Conservation (phyloP, 306 rosid species). For the Lathyrus sativus region DNA sequence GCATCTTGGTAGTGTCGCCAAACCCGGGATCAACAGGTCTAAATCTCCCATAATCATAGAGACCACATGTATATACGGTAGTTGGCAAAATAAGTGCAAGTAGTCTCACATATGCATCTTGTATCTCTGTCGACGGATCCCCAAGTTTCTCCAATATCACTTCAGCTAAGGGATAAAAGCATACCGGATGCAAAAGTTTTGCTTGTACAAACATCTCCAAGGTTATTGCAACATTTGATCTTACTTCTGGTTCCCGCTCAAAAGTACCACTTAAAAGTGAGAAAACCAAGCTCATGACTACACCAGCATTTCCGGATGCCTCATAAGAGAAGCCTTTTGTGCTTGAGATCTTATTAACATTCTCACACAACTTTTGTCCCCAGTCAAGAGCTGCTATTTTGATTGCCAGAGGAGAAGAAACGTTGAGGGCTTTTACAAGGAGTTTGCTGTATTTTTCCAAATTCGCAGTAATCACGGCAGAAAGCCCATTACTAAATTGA, state of each 20-base stretch:
- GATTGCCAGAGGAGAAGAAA: slow-evolving; percentile 77
- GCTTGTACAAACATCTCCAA: slow-evolving; percentile 82
- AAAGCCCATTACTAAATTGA: slow-evolving; percentile 42
- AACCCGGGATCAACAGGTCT: slow-evolving; percentile 51
- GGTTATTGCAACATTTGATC: slow-evolving; percentile 71
- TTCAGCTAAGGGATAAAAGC: slow-evolving; percentile 73
- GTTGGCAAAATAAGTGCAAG: slow-evolving; percentile 77
- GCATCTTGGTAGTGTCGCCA: slow-evolving; percentile 62
- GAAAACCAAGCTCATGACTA: slow-evolving; percentile 60
- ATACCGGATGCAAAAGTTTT: slow-evolving; percentile 72
- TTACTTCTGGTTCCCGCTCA: slow-evolving; percentile 83
- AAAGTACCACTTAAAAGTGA: slow-evolving; percentile 71
- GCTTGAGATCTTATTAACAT: slow-evolving; percentile 51
- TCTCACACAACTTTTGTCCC: slow-evolving; percentile 72
- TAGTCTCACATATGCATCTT: slow-evolving; percentile 60
- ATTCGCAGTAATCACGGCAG: slow-evolving; percentile 57
- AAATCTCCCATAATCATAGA: slow-evolving; percentile 60
- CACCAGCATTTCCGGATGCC: slow-evolving; percentile 50
- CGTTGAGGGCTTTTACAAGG: slow-evolving; percentile 65
- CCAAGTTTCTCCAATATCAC: slow-evolving; percentile 84
- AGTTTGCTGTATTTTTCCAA: slow-evolving; percentile 59
- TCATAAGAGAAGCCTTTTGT: slow-evolving; percentile 46
- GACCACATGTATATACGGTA: slow-evolving; percentile 77
- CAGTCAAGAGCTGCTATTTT: slow-evolving; percentile 71
- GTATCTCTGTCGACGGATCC: slow-evolving; percentile 76